Evolutionary conservation across 805 yeast genomes (phyloP), one percentile per base, ranked within the genome.

Genomic region (Yamadazyma takamatsuzukensis): DNA sequence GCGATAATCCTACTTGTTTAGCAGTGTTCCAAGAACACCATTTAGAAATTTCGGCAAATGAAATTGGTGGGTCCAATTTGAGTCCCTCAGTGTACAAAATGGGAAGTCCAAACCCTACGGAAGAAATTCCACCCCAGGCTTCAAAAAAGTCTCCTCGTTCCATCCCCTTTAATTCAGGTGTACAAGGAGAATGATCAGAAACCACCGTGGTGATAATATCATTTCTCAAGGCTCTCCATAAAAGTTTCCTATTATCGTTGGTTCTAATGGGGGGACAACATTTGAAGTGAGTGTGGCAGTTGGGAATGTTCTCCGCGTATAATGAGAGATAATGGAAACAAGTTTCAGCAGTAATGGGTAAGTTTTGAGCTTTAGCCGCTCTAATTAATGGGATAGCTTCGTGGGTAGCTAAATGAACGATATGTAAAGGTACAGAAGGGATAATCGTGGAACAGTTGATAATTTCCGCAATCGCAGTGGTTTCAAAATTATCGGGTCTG

Each of bases 41-140:
- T 43, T 64, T 64, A 12, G 78, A 76, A 28, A 89, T 80, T 39
- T 87, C 88, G 2, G 64, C 54, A 3, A 84, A 51, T 0, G 72
- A 44, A 3, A 80, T 64, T 2, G 76, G 73, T 2, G 76, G 74
- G 3, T 61, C 46, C 39, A 78, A 56, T 46, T 72, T 72, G 29
- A 49, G 44, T 8, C 84, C 88, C 47, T 82, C 87, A 1, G 96
- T 85, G 70, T 76, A 82, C 32, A 89, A 58, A 24, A 88, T 72
- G 0, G 95, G 84, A 29, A 89, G 68, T 0, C 97, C 97, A 25
- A 90, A 74, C 0, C 97, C 97, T 19, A 89, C 94, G 1, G 95
- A 84, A 2, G 95, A 72, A 25, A 89, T 87, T 7, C 97, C 97
- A 21, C 97, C 97, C 97, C 97, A 89, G 2, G 97, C 95, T 21